A percentile compares a stretch with the other conserved stretches of the same genome.
Evolutionary conservation across 805 yeast species (phyloP).

Genomic region (Ogataea angusta): DNA sequence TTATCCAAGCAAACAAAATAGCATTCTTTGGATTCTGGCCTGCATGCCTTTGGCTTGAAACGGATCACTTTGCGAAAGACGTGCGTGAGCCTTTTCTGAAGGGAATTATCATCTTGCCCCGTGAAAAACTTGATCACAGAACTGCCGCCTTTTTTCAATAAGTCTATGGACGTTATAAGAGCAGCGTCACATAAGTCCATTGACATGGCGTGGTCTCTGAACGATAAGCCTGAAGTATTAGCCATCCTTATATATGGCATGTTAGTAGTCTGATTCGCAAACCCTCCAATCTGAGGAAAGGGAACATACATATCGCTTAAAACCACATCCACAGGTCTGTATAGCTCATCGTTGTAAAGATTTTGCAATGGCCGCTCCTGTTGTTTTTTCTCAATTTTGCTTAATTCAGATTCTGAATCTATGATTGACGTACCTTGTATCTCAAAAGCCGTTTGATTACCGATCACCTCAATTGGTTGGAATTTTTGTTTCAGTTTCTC

Average conservation of each 20-base stretch:
- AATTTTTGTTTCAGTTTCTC: conserved; percentile 28
- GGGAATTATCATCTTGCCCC: conserved; percentile 69
- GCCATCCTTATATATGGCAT: conserved; percentile 86
- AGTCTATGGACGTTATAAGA: conserved; percentile 64
- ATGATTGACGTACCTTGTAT: conserved; percentile 19
- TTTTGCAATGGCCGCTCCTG: neutral
- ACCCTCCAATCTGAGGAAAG: conserved; percentile 47
- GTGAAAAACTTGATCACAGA: conserved; percentile 82
- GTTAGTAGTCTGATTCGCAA: conserved; percentile 66
- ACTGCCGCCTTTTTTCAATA: conserved; percentile 67
- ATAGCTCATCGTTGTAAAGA: conserved; percentile 8
- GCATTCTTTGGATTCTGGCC: conserved; percentile 77
- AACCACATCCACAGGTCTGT: conserved; percentile 61
- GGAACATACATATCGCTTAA: conserved; percentile 84
- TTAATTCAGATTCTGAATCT: conserved; percentile 17
- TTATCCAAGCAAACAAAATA: conserved; percentile 67
- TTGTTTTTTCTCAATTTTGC: conserved; percentile 9
- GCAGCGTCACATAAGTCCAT: conserved; percentile 95
- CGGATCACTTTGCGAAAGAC: conserved; percentile 63
- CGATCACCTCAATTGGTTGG: conserved; percentile 18
- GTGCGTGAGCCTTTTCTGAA: conserved; percentile 56
- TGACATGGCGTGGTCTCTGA: conserved; percentile 78
- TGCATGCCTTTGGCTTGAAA: conserved; percentile 78
- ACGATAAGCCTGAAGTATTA: conserved; percentile 79
- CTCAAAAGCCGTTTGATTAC: conserved; percentile 6